Percentiles rank a stretch among this genome's conserved stretches.
phyloP scores from a whole-genome alignment of 805 yeast genomes.

The Wickerhamomyces sydowiorum region DNA sequence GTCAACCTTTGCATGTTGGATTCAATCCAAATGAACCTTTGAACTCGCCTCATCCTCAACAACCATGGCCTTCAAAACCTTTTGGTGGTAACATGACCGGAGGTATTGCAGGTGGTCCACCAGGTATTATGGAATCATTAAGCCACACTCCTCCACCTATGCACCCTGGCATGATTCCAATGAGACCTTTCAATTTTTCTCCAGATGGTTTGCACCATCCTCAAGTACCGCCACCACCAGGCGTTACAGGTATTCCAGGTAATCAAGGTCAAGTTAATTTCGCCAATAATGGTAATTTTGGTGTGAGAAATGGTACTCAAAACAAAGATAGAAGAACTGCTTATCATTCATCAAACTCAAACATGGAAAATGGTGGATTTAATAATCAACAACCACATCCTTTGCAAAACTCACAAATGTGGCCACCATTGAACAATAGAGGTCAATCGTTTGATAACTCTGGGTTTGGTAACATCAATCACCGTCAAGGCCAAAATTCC shows the following conservation, averaged over 20 bases:
- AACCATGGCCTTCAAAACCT: constrained; percentile 16
- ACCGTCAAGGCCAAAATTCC: constrained; percentile 8
- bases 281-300: background rate
- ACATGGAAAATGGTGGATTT: constrained; percentile 4
- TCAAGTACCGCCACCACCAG: constrained; percentile 7
- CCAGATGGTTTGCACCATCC: constrained; percentile 18
- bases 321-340: constrained; percentile 2
- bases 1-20: constrained; percentile 19
- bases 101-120: constrained; percentile 3
- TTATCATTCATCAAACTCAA: constrained; percentile 6
- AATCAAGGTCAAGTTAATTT: background rate
- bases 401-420: constrained; percentile 16
- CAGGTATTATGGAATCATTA: constrained; percentile 9
- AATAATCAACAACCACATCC: constrained; percentile 11
- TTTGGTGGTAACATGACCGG: constrained; percentile 8
- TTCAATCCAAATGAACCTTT: constrained; percentile 15
- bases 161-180: constrained; percentile 22
- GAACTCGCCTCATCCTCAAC: constrained; percentile 10
- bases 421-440: constrained; percentile 19
- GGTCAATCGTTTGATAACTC: constrained; percentile 11
- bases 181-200: constrained; percentile 21
- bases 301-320: background rate
- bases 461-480: constrained; percentile 5
- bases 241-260: background rate
- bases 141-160: constrained; percentile 19